phyloP scores from a whole-genome alignment of 768 basidiomycete species.

The Termitomyces sp. region DNA sequence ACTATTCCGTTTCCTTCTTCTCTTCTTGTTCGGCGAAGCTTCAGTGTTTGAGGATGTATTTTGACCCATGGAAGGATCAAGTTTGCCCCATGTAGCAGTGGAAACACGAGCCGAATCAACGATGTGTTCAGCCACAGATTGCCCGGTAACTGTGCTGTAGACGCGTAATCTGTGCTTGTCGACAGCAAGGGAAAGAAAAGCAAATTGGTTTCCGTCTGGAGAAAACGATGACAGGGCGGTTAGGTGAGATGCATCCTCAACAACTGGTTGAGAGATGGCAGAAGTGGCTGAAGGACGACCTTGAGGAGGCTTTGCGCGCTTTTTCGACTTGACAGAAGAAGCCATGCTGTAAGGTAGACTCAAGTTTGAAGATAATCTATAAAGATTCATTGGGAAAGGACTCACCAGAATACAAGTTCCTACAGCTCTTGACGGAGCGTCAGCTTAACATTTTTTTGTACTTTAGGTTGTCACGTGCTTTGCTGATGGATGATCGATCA shows the following conservation, averaged over 20 bases:
- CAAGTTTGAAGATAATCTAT: not conserved
- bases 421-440: not conserved
- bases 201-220: constrained; percentile 51
- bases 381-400: not conserved
- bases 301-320: constrained; percentile 51
- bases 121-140: constrained; percentile 55
- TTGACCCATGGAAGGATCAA: constrained; percentile 29
- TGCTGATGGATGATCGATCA: constrained; percentile 14
- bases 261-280: constrained; percentile 51
- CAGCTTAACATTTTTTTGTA: constrained; percentile 13
- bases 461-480: constrained; percentile 10
- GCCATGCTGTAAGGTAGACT: constrained; percentile 30
- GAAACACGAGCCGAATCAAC: constrained; percentile 55
- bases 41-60: constrained; percentile 21
- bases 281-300: constrained; percentile 53
- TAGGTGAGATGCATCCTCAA: constrained; percentile 42
- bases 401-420: constrained; percentile 10
- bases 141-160: constrained; percentile 54
- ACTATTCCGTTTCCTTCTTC: constrained; percentile 43
- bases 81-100: constrained; percentile 47
- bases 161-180: constrained; percentile 72
- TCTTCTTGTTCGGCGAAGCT: constrained; percentile 48
- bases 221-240: constrained; percentile 58
- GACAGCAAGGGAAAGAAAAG: constrained; percentile 59
- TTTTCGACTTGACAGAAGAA: constrained; percentile 47